Percentiles rank a stretch among this genome's conserved stretches.
phyloP scores from a whole-genome alignment of 257 asterid species.

The Solanum habrochaites region DNA sequence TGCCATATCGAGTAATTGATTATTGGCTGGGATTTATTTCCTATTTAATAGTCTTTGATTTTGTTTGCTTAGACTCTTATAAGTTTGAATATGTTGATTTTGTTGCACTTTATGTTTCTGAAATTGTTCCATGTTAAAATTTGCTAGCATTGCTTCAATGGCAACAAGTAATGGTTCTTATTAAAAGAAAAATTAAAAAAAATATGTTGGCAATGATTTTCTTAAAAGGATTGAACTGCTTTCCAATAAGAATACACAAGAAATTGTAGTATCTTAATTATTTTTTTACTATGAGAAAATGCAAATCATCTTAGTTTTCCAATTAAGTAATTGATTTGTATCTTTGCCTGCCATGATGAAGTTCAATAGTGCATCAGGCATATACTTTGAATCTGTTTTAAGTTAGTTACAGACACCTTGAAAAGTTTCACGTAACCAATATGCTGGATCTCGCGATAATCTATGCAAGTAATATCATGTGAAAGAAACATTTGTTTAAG shows the following conservation, averaged over 20 bases:
- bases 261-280: no score
- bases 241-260: no score
- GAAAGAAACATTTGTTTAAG: background rate
- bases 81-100: background rate
- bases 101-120: background rate
- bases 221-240: no score
- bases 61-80: background rate
- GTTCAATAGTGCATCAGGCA: no score
- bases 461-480: background rate
- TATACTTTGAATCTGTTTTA: no score
- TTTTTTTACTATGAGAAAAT: no score
- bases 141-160: background rate
- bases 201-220: no score
- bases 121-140: background rate
- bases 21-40: background rate
- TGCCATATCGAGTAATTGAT: background rate
- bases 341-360: no score
- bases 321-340: no score
- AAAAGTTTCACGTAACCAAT: no score
- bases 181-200: background rate
- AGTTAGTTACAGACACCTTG: no score
- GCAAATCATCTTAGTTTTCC: no score
- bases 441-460: background rate
- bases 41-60: background rate
- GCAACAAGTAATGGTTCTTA: background rate